Evolutionary conservation across 164 flowering plant genomes (phyloP).

Genomic region (Magnolia sinica): DNA sequence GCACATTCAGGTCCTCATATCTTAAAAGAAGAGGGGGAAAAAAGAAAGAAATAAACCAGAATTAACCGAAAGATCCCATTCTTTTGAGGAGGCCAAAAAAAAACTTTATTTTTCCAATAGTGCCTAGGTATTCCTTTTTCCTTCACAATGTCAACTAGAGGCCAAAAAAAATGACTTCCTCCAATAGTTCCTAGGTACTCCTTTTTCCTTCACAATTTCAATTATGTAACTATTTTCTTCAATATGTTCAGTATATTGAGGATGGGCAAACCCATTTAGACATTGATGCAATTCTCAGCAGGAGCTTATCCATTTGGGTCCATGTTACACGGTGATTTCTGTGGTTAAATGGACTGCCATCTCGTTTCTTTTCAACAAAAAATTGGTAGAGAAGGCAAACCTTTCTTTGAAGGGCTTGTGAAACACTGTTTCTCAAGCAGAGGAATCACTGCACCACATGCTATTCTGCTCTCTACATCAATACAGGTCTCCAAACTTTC

Average conservation of each 20-base stretch:
- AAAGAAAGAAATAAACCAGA: too few species aligned
- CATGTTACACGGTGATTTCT: too few species aligned
- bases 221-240: background rate
- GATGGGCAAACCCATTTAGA: constrained; percentile 16
- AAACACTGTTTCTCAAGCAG: constrained; percentile 9
- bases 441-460: constrained; percentile 8
- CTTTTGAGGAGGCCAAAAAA: background rate
- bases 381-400: constrained; percentile 21
- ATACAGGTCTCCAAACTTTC: constrained; percentile 2
- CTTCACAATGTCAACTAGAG: background rate
- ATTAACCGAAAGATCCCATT: too few species aligned
- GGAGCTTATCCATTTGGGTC: too few species aligned
- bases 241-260: too few species aligned
- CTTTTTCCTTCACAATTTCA: background rate
- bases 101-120: background rate
- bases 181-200: background rate
- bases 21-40: too few species aligned
- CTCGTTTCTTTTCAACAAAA: background rate
- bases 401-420: constrained; percentile 25
- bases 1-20: too few species aligned
- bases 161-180: background rate
- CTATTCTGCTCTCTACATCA: background rate
- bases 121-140: too few species aligned
- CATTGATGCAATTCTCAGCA: constrained; percentile 33
- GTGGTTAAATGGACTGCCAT: too few species aligned